Evolutionary conservation across 495 filamentous ascomycete species (phyloP).

Genomic region (Trichoderma asperelloides): DNA sequence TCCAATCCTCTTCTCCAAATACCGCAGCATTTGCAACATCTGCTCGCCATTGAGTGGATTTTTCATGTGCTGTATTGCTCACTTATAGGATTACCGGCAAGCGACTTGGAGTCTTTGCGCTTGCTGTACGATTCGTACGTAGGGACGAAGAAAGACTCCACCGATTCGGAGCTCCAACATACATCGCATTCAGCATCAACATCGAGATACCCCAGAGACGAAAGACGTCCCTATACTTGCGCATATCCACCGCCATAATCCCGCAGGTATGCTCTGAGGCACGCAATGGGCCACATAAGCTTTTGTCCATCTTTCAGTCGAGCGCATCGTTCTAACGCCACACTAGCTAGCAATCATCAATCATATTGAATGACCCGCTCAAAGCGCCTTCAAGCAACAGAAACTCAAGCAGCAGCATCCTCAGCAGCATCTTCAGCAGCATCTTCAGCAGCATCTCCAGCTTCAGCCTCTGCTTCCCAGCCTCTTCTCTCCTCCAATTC

Average conservation of each 20-base stretch:
- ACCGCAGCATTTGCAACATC: neutral
- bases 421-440: neutral
- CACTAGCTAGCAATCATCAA: neutral
- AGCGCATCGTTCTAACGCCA: neutral
- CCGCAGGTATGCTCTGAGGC: neutral
- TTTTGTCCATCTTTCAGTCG: neutral
- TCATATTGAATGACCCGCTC: slow-evolving; percentile 1
- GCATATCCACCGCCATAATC: neutral
- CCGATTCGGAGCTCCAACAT: neutral
- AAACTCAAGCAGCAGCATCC: neutral
- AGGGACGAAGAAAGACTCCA: slow-evolving; percentile 4
- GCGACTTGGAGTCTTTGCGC: slow-evolving; percentile 8
- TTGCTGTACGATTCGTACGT: neutral
- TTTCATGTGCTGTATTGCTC: neutral
- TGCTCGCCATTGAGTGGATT: neutral
- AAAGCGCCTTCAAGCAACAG: neutral
- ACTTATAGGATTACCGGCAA: neutral
- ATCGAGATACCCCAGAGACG: neutral
- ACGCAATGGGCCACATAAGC: neutral
- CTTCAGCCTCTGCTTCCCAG: neutral
- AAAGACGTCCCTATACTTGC: too few species aligned
- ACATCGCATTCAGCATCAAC: neutral
- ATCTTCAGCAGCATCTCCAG: neutral
- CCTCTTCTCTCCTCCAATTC: neutral
- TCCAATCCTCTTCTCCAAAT: neutral